Base-by-base conservation (phyloP, 257 asterid species). In the Solanum gracilifrons region DNA sequence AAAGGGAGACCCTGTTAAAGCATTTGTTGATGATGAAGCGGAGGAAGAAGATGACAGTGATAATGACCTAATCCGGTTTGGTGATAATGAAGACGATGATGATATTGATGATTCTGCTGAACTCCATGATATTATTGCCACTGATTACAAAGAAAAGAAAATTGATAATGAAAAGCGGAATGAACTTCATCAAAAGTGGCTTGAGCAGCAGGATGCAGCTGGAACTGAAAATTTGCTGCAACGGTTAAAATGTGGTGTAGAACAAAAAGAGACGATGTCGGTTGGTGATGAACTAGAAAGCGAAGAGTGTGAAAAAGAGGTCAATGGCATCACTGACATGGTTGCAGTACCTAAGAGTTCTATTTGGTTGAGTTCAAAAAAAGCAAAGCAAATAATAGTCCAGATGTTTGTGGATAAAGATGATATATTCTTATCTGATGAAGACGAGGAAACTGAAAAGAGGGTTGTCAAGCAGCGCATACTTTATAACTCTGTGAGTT, bases 111-210 rank as follows among this genome's bases (percentile, higher is more conserved):
- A 94, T 92, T 89, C 87, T 75, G 98, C 94, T 88, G 99, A 93
- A 89, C 94, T 95, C 84, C 91, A 95, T 88, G 95, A 95, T 90
- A 93, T 97, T 79, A 97, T 95, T 84, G 96, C 98, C 86, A 93
- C 96, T 48, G 92, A 85, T 29, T 95, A 86, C 88, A 90, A 94
- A 89, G 99, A 97, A 90, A 93, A 88, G 83, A 90, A 92, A 39
- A 46, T 77, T 69, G 99, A 97, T 82, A 91, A 87, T 33, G 98
- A 93, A 87, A 93, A 77, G 75, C 96, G 99, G 76, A 91, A 94
- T 89, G 98, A 93, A 89, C 98, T 97, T 88, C 99, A 97, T 90
- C 98, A 93, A 87, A 94, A 92, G 92, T 97, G 99, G 99, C 99
- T 97, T 88, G 98, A 95, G 89, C 99, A 94, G 88, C 99, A 95